Evolutionary conservation across 108 stramenopile genomes (phyloP), one percentile per base, ranked within the genome.

Genomic region (Skeletonema grethae): DNA sequence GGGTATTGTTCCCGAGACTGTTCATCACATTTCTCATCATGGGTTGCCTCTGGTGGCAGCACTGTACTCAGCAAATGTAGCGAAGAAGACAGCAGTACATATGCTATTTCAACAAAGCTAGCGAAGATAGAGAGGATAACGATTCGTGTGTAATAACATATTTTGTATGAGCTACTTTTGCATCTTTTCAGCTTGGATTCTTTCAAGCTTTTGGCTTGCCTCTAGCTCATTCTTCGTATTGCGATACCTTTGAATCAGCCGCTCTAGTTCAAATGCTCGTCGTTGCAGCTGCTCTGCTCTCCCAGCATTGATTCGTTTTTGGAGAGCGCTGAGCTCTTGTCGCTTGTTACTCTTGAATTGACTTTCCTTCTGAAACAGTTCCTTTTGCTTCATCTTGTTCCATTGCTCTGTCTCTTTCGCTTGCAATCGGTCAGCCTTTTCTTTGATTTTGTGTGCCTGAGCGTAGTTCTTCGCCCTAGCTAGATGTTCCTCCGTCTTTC

Each of bases 391-490:
- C 72, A 72, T 70, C 71, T 80, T 88, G 43, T 86, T 76, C 90
- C 92, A 91, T 69, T 88, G 87, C 79, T 95, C 89, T 28, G 84
- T 63, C 71, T 95, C 94, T 71, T 82, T 93, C 0, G 89, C 87
- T 67, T 91, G 90, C 39, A 91, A 61, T 8, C 77, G 82, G 77
- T 95, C 94, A 11, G 90, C 86, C 46, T 93, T 93, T 10, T 84
- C 79, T 74, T 95, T 95, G 56, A 92, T 83, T 73, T 90, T 87
- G 64, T 93, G 90, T 2, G 94, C 94, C 61, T 95, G 90, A 18
- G 75, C 67, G 71, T 95, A 95, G 57, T 92, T 86, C 71, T 90
- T 93, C 2, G 89, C 78, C 58, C 84, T 86, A 9, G 89, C 94
- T 12, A 95, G 82, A 41, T 84, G 85, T 56, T 92, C 92, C 64